Conservation (phyloP, 176 grass and related monocot species). For the Lolium rigidum region DNA sequence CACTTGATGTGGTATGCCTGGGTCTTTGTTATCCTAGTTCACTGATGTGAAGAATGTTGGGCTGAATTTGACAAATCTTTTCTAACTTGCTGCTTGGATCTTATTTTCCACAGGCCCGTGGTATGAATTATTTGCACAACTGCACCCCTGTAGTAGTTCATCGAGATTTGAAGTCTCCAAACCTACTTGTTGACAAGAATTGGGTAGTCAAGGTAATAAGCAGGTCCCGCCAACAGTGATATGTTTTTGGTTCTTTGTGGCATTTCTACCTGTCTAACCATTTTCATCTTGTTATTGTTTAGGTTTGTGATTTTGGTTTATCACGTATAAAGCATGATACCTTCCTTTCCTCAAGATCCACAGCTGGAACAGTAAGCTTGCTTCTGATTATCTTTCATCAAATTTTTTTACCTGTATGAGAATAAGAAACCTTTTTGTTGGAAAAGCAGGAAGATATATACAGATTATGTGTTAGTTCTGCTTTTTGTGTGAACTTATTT, state of each 20-base stretch:
- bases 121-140: slow-evolving; percentile 99
- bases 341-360: slow-evolving; percentile 97
- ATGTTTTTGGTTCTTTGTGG: background rate
- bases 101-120: slow-evolving; percentile 71
- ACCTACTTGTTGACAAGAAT: slow-evolving; percentile 98
- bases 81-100: slow-evolving; percentile 26
- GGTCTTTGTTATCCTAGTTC: slow-evolving; percentile 34
- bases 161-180: slow-evolving; percentile 96
- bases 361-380: slow-evolving; percentile 95
- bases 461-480: slow-evolving; percentile 31
- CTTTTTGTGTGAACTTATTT: slow-evolving; percentile 24
- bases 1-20: slow-evolving; percentile 93
- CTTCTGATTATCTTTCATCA: slow-evolving; percentile 25
- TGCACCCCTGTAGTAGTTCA: slow-evolving; percentile 91
- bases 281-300: slow-evolving; percentile 32
- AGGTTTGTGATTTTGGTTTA: slow-evolving; percentile 99
- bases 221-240: slow-evolving; percentile 28
- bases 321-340: slow-evolving; percentile 91
- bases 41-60: slow-evolving; percentile 22
- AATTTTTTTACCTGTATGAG: slow-evolving; percentile 30
- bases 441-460: background rate
- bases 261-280: slow-evolving; percentile 32
- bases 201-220: slow-evolving; percentile 97
- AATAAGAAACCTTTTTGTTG: slow-evolving; percentile 36
- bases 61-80: slow-evolving; percentile 18